These are phyloP conservation scores for Ascochyta lentis DNA, from an alignment of 2,329 filamentous ascomycete genomes.

Conservation along the genomic window DNA sequence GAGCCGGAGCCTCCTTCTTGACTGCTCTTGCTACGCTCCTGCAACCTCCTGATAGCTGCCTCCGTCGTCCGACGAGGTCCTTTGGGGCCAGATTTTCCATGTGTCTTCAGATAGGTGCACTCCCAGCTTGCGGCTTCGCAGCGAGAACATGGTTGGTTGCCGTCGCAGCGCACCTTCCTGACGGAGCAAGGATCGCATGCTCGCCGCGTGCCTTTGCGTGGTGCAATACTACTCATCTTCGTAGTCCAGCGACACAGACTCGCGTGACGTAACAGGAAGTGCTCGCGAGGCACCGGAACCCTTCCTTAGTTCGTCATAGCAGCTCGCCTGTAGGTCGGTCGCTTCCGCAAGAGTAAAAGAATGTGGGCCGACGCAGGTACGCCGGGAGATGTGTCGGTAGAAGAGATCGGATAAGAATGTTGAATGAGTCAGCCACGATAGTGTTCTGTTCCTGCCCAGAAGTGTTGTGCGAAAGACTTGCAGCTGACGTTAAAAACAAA, in stretches of 20 bases:
- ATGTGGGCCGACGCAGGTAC: constrained; percentile 17
- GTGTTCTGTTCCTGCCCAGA: constrained; percentile 12
- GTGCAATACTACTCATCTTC: constrained; percentile 35
- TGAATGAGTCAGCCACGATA: constrained; percentile 13
- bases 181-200: constrained; percentile 48
- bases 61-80: constrained; percentile 45
- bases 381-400: constrained; percentile 16
- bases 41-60: constrained; percentile 43
- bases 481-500: constrained; percentile 34
- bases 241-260: constrained; percentile 22
- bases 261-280: constrained; percentile 20
- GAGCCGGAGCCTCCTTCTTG: constrained; percentile 27
- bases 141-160: constrained; percentile 43
- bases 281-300: constrained; percentile 26
- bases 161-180: constrained; percentile 45
- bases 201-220: constrained; percentile 45
- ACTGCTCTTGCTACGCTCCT: constrained; percentile 38
- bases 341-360: constrained; percentile 7
- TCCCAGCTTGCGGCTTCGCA: constrained; percentile 46
- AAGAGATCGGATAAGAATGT: constrained; percentile 7
- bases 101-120: constrained; percentile 47
- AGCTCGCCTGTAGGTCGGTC: constrained; percentile 13
- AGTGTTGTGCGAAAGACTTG: constrained; percentile 28
- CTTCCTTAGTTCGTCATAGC: constrained; percentile 32
- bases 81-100: constrained; percentile 47